Evolutionary conservation across 768 basidiomycete genomes (phyloP), one percentile per base, ranked within the genome.

Genomic region (Suillus luteus): DNA sequence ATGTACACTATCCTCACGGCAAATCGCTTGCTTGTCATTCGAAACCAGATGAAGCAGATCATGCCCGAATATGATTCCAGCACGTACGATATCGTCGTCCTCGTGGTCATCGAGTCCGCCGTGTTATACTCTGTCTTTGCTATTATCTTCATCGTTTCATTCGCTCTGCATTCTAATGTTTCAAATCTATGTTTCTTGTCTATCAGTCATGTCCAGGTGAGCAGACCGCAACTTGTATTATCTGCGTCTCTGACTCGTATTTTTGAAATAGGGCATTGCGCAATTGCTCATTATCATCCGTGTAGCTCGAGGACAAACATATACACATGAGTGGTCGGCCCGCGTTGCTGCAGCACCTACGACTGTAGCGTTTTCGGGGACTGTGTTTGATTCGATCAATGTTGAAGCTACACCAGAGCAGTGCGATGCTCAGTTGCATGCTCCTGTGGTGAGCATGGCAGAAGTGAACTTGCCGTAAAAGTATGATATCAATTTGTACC

Each of bases 71-170:
- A 65, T 48, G 60, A 69, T 31, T 7, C 67, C 27, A 61, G 59
- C 31, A 52, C 62, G 8, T 80, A 79, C 60, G 65, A 71, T 9
- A 66, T 62, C 2, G 68, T 76, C 0, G 64, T 66, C 0, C 65
- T 70, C 22, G 77, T 80, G 72, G 61, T 79, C n/a, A 63, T 81
- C 63, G 79, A 81, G 61, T 76, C 75, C 12, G 77, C 78, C 1
- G 65, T 71, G 0, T 58, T 74, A 14, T 78, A 77, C 59, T 60
- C 73, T 1, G 54, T 66, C 2, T 62, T 72, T 27, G 68, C 67
- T 12, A 41, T 79, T 19, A 54, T 78, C 22, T 79, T 77, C 63
- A 64, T 81, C 37, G 77, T 48, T 14, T 62, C 73, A 1, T 80
- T 72, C 52, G 72, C 69, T 1, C 19, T 70, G 2, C 64, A 71